Evolutionary conservation across 2,329 filamentous ascomycete genomes (phyloP).

Genomic region (Trichoderma sp.): DNA sequence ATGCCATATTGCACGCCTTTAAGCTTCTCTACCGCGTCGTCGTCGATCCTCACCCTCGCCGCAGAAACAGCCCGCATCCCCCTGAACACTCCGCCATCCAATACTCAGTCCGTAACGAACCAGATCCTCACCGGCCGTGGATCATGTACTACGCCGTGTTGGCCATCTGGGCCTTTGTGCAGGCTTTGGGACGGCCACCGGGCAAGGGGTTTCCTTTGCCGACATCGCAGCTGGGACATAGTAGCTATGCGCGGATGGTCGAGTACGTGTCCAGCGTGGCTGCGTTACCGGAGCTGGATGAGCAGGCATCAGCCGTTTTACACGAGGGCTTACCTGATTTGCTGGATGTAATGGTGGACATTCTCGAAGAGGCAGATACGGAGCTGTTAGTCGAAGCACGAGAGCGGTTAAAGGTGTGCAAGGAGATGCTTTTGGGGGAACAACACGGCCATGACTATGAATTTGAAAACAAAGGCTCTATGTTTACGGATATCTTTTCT

Average conservation of each 20-base stretch:
- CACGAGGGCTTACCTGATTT: slow-evolving; percentile 55
- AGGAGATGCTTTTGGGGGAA: slow-evolving; percentile 30
- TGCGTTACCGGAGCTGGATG: slow-evolving; percentile 67
- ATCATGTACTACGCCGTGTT: slow-evolving; percentile 85
- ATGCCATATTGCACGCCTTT: slow-evolving; percentile 82
- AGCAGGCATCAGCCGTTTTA: slow-evolving; percentile 65
- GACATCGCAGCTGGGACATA: slow-evolving; percentile 42
- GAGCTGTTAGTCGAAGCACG: slow-evolving; percentile 80
- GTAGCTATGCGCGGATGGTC: slow-evolving; percentile 40
- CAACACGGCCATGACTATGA: background rate
- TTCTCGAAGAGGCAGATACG: slow-evolving; percentile 50
- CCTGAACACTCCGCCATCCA: slow-evolving; percentile 42
- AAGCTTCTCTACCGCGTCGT: slow-evolving; percentile 78
- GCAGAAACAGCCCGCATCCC: slow-evolving; percentile 24
- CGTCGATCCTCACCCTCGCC: slow-evolving; percentile 50
- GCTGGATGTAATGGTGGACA: slow-evolving; percentile 45
- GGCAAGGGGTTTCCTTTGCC: slow-evolving; percentile 52
- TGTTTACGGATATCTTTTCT: background rate
- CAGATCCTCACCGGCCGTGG: slow-evolving; percentile 84
- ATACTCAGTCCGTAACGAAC: slow-evolving; percentile 77
- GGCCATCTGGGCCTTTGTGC: slow-evolving; percentile 86
- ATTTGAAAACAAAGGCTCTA: background rate
- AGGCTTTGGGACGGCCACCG: slow-evolving; percentile 64
- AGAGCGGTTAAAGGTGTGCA: slow-evolving; percentile 67
- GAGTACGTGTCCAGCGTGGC: slow-evolving; percentile 64